Evolutionary conservation across 2,329 filamentous ascomycete genomes (phyloP).

Genomic region (Dactylellina sp.): DNA sequence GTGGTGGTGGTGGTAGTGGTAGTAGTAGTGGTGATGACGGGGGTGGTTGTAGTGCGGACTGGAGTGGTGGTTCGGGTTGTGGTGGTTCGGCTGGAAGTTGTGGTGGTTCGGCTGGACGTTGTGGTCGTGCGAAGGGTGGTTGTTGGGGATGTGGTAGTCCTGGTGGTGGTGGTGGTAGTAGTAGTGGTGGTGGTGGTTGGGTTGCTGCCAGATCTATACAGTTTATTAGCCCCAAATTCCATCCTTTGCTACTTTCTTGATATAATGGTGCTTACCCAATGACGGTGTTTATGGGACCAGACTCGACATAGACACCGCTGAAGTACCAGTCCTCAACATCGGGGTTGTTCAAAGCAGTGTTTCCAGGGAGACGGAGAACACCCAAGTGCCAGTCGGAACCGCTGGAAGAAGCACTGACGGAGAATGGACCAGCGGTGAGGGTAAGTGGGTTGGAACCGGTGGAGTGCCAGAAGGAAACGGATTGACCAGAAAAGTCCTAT

Average conservation of each 20-base stretch:
- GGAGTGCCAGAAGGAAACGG: constrained; percentile 77
- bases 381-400: constrained; percentile 80
- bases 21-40: constrained; percentile 17
- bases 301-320: constrained; percentile 78
- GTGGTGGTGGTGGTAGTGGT: constrained; percentile 14
- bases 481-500: constrained; percentile 71
- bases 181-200: constrained; percentile 22
- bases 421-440: constrained; percentile 72
- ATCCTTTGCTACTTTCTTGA: not conserved
- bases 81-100: constrained; percentile 25
- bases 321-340: constrained; percentile 73
- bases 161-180: constrained; percentile 8
- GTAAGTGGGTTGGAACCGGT: constrained; percentile 71
- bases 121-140: constrained; percentile 30
- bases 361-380: constrained; percentile 72
- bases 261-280: constrained; percentile 60
- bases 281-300: constrained; percentile 65
- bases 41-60: constrained; percentile 12
- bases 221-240: not conserved
- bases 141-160: constrained; percentile 14
- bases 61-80: constrained; percentile 20
- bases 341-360: constrained; percentile 64
- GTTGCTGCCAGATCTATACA: constrained; percentile 28
- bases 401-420: constrained; percentile 73
- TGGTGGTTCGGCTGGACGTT: constrained; percentile 13